Base-by-base conservation (phyloP, 2,329 filamentous ascomycete species). In the Microsporum canis region DNA sequence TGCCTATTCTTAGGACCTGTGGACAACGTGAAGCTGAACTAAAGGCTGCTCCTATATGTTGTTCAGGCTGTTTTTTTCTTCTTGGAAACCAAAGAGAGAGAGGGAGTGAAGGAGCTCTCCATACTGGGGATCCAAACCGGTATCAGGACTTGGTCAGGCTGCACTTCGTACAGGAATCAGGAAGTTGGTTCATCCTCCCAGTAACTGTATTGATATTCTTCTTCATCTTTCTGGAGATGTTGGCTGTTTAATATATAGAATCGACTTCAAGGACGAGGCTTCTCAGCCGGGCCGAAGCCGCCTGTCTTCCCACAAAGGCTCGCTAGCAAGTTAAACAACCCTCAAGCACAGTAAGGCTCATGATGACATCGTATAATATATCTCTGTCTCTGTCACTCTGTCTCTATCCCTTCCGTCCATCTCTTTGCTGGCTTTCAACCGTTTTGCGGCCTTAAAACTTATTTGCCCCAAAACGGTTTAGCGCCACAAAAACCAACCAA, bases 211-310 rank as follows among this genome's bases (percentile, higher is more conserved):
- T 31, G 5, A 14, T 10, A 10, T 43, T 36, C 34, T 36, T 36
- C 34, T 45, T 23, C 41, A 17, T 5, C 3, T 23, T n/a, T 45
- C 41, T 45, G 41, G 41, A 5, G 45, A 31, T 14, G 45, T n/a
- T 51, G 45, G 31, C 31, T n/a, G 31, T n/a, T 36, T 23, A 55
- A 55, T 55, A 55, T 55, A 23, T 1, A 12, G 23, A 14, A 5
- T 38, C n/a, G 33, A 23, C 29, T 36, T 14, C 51, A n/a, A 55
- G 31, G 51, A 36, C 31, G 45, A 51, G 31, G 31, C 17, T 34
- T 4, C 31, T n/a, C 49, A n/a, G 51, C 51, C 51, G 51, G 51
- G 51, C 51, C 51, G 51, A 55, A 55, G 51, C 51, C 51, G 51
- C 51, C 34, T 55, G 33, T 17, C 45, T 29, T 36, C 49, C 49